A percentile compares a stretch with the other conserved stretches of the same genome.
Conservation (phyloP, 148 eudicot genomes). For the Persicaria maculosa region DNA sequence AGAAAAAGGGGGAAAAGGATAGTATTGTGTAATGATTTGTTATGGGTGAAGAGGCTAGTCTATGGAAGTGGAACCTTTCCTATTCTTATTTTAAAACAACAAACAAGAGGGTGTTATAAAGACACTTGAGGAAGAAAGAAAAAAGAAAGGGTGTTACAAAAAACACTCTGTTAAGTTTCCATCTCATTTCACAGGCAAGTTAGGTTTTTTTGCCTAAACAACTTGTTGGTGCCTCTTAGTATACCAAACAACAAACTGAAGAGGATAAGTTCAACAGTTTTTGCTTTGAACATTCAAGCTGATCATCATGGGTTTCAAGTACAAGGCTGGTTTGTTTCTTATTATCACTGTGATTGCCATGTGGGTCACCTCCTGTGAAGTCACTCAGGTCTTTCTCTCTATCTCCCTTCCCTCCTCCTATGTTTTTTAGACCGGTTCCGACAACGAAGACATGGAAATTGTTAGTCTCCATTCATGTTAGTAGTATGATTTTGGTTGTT, state of each 20-base stretch:
- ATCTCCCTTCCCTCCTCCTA: neutral
- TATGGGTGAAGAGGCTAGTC: neutral
- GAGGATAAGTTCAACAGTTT: neutral
- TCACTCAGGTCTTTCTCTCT: slow-evolving; percentile 24
- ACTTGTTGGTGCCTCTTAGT: too few species aligned
- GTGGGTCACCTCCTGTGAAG: slow-evolving; percentile 33
- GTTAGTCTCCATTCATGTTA: neutral
- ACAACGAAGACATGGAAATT: neutral
- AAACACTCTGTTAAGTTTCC: too few species aligned
- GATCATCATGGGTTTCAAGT: slow-evolving; percentile 20
- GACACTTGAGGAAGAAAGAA: too few species aligned
- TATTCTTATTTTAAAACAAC: neutral
- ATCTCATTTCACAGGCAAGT: too few species aligned
- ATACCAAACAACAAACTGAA: too few species aligned
- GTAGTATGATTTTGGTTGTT: slow-evolving; percentile 4
- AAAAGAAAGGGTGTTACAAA: too few species aligned
- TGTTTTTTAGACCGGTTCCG: neutral
- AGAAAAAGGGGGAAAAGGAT: neutral
- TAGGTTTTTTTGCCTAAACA: too few species aligned
- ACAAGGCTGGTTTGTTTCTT: slow-evolving; percentile 28
- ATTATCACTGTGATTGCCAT: slow-evolving; percentile 21
- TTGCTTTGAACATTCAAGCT: neutral
- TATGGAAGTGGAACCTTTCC: slow-evolving; percentile 8
- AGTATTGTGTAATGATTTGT: neutral
- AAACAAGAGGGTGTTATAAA: too few species aligned